phyloP scores from a whole-genome alignment of 495 filamentous ascomycete species.

The Pyrenula massariospora region DNA sequence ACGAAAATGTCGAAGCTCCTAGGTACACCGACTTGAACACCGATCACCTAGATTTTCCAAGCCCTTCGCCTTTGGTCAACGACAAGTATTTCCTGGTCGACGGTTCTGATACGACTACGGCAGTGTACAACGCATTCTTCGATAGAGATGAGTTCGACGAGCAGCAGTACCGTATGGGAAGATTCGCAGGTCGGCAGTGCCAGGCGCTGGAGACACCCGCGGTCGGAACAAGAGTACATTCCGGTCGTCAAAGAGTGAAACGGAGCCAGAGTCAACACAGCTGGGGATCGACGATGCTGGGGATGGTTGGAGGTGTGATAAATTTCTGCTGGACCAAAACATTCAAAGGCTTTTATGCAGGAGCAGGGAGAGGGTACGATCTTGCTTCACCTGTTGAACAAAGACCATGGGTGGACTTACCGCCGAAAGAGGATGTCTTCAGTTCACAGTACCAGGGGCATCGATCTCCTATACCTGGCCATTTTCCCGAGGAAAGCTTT shows the following conservation, averaged over 20 bases:
- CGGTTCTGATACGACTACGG: not conserved
- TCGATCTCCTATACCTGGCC: not conserved
- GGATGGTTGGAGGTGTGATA: conserved; percentile 23
- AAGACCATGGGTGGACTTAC: conserved; percentile 16
- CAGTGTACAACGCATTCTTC: not conserved
- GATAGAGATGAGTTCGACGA: conserved; percentile 23
- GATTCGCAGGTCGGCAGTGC: conserved; percentile 23
- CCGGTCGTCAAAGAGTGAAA: conserved; percentile 1
- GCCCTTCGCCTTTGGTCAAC: not conserved
- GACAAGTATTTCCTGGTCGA: not conserved
- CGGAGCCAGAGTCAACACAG: conserved; percentile 7
- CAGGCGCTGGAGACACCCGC: conserved; percentile 15
- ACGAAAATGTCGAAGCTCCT: too few relatives aligned
- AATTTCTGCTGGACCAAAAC: not conserved
- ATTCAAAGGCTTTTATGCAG: not conserved
- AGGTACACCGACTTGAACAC: too few relatives aligned
- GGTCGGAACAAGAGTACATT: conserved; percentile 4
- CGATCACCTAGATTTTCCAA: not conserved
- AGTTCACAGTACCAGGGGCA: conserved; percentile 1
- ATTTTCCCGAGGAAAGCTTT: not conserved
- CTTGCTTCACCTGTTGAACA: conserved; percentile 12
- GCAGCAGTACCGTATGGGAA: conserved; percentile 35
- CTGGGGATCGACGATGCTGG: conserved; percentile 33
- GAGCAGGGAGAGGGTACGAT: not conserved
- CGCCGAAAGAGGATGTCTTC: conserved; percentile 11